These are phyloP conservation scores for Taxillus chinensis DNA, from an alignment of 164 flowering plant species.

Conservation along the genomic window DNA sequence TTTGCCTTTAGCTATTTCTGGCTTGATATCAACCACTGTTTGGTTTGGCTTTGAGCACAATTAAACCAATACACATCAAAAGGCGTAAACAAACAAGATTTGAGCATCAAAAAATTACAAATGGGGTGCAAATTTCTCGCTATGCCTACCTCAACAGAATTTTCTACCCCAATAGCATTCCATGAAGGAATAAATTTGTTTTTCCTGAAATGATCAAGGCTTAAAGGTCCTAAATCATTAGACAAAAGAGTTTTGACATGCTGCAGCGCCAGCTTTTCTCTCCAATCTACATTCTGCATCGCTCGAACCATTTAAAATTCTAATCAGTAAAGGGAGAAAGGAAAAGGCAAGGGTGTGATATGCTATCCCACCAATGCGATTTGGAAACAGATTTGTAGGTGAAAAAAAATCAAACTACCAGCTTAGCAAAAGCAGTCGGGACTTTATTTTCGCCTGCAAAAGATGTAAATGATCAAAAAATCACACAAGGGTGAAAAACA, in stretches of 20 bases:
- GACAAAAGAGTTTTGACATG: slow-evolving; percentile 56
- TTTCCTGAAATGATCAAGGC: slow-evolving; percentile 60
- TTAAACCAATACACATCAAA: slow-evolving; percentile 4
- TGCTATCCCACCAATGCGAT: not conserved
- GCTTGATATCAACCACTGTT: slow-evolving; percentile 18
- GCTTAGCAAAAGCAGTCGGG: slow-evolving; percentile 18
- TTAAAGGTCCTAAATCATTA: slow-evolving; percentile 65
- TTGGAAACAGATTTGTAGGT: not conserved
- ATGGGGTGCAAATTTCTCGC: not conserved
- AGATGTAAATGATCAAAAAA: not conserved
- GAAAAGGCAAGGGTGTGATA: not conserved
- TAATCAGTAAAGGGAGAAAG: not conserved
- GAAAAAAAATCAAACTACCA: slow-evolving; percentile 23
- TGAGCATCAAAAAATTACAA: not conserved
- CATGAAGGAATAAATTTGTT: slow-evolving; percentile 66
- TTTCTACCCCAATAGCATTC: slow-evolving; percentile 45
- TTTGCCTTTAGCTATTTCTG: slow-evolving; percentile 22
- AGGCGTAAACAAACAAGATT: not conserved
- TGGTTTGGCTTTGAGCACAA: slow-evolving; percentile 25
- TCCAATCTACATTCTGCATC: slow-evolving; percentile 64
- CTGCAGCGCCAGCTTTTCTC: slow-evolving; percentile 58
- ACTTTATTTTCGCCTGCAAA: slow-evolving; percentile 31
- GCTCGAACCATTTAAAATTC: not conserved
- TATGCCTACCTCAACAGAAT: slow-evolving; percentile 31
- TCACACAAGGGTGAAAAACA: too few species aligned